Evolutionary conservation across 2,329 filamentous ascomycete species (phyloP).

Genomic region (Penicillium freii): DNA sequence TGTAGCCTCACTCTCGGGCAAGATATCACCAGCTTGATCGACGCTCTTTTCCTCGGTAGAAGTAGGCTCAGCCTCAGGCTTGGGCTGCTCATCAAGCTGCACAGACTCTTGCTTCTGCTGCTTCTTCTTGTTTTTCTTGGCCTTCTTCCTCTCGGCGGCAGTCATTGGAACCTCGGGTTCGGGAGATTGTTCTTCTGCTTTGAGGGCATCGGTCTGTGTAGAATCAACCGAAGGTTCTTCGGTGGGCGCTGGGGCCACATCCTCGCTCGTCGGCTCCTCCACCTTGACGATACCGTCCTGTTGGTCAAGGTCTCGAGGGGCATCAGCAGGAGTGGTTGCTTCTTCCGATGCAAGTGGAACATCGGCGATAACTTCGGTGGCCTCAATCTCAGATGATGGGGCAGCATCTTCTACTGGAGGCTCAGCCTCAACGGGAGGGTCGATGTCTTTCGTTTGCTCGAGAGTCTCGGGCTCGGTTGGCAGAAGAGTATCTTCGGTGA

Average conservation of each 20-base stretch:
- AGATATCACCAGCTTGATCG: neutral
- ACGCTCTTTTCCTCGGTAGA: neutral
- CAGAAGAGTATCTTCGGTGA: neutral
- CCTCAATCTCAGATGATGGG: neutral
- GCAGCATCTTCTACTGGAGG: neutral
- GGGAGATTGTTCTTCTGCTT: neutral
- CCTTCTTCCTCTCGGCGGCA: conserved; percentile 36
- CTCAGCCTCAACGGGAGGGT: neutral
- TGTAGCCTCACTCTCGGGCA: neutral
- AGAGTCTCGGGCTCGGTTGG: neutral
- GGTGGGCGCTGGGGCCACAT: neutral
- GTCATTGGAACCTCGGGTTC: conserved; percentile 16
- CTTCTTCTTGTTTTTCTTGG: conserved; percentile 42
- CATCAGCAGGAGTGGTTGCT: neutral
- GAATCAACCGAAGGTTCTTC: neutral
- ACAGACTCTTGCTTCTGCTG: conserved; percentile 19
- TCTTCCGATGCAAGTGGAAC: neutral
- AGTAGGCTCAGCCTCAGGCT: conserved; percentile 3
- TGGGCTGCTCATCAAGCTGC: conserved; percentile 11
- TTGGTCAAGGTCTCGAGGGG: conserved; percentile 1
- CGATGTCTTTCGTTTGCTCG: neutral
- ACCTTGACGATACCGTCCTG: neutral
- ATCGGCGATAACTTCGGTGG: neutral
- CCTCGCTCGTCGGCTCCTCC: conserved; percentile 5
- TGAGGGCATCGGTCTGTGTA: neutral